These are phyloP conservation scores for Thraustotheca clavata DNA, from an alignment of 352 stramenopile species.

Conservation along the genomic window DNA sequence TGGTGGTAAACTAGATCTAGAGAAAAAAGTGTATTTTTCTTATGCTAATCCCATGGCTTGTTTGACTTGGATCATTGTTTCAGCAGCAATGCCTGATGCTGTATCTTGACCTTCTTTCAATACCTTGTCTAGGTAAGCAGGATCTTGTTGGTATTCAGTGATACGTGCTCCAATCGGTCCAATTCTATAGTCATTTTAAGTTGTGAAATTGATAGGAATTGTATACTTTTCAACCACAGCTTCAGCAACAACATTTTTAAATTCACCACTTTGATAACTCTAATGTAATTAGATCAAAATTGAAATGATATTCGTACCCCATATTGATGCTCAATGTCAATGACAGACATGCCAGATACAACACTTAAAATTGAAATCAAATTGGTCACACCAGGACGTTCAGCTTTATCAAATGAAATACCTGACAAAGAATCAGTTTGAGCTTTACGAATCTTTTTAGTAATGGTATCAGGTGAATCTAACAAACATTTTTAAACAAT, in stretches of 20 bases:
- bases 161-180: slow-evolving; percentile 93
- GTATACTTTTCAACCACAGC: slow-evolving; percentile 90
- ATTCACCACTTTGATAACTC: slow-evolving; percentile 71
- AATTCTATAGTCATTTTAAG: slow-evolving; percentile 39
- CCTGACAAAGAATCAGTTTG: slow-evolving; percentile 82
- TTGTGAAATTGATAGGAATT: neutral
- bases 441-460: slow-evolving; percentile 83
- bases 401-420: slow-evolving; percentile 84
- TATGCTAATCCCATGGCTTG: slow-evolving; percentile 51
- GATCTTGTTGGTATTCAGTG: slow-evolving; percentile 85
- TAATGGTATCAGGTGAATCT: slow-evolving; percentile 51
- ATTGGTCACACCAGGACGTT: slow-evolving; percentile 93
- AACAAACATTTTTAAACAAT: slow-evolving; percentile 73
- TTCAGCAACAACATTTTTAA: slow-evolving; percentile 94
- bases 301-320: slow-evolving; percentile 51
- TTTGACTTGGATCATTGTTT: slow-evolving; percentile 73
- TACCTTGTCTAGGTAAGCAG: slow-evolving; percentile 83
- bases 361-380: slow-evolving; percentile 88
- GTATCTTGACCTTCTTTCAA: slow-evolving; percentile 77
- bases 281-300: neutral
- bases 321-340: slow-evolving; percentile 65
- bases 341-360: slow-evolving; percentile 60
- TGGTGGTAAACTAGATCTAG: neutral
- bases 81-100: slow-evolving; percentile 46
- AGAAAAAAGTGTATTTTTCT: neutral